Evolutionary conservation across 768 basidiomycete genomes (phyloP).

Genomic region (Podaxis sp.): DNA sequence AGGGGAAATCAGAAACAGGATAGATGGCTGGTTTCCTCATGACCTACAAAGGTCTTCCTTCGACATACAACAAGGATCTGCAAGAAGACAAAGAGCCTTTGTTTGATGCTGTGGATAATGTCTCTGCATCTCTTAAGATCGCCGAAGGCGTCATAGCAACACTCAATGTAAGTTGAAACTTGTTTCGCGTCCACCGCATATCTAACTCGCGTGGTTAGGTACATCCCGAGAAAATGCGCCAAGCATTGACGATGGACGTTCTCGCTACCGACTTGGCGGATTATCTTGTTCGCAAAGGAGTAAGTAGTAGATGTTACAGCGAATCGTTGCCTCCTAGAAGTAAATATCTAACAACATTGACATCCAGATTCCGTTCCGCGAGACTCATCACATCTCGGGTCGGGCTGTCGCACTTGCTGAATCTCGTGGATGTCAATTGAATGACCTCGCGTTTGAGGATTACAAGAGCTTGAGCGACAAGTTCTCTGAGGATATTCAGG

Average conservation of each 20-base stretch:
- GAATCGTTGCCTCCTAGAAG: background rate
- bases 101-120: constrained; percentile 89
- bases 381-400: constrained; percentile 98
- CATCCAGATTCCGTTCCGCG: constrained; percentile 90
- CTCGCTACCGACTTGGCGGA: constrained; percentile 99
- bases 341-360: background rate
- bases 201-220: constrained; percentile 48
- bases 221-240: constrained; percentile 85
- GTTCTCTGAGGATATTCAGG: constrained; percentile 79
- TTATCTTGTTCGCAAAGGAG: constrained; percentile 98
- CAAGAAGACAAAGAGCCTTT: constrained; percentile 99
- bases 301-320: constrained; percentile 39
- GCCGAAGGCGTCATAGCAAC: constrained; percentile 94
- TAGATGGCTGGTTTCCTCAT: constrained; percentile 98
- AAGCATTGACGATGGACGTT: constrained; percentile 93
- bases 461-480: constrained; percentile 71
- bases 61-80: constrained; percentile 99
- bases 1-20: background rate
- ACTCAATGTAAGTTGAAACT: constrained; percentile 58
- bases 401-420: constrained; percentile 96
- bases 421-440: constrained; percentile 72
- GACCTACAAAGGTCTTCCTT: constrained; percentile 95
- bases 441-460: constrained; percentile 77
- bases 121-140: constrained; percentile 86
- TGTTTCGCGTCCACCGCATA: background rate